A percentile compares a stretch with the other conserved stretches of the same genome.
phyloP scores from a whole-genome alignment of 1,284 basidiomycete species.

The Mycocalia duriaeana region DNA sequence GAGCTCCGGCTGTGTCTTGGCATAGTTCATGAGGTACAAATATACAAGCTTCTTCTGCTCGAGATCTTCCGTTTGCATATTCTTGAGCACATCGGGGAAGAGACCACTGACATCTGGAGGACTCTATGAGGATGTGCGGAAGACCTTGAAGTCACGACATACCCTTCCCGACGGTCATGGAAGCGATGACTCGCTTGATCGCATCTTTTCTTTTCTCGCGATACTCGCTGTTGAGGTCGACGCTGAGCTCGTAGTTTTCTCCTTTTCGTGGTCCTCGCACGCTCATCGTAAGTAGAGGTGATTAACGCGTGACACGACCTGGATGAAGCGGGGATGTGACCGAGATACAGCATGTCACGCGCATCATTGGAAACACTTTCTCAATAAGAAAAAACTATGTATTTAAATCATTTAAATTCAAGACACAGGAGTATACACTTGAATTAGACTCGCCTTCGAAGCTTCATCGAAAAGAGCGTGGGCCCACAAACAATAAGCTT shows the following conservation, averaged over 20 bases:
- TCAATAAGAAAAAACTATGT: too few species aligned
- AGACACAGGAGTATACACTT: too few species aligned
- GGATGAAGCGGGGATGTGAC: too few species aligned
- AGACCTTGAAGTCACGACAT: slow-evolving; percentile 15
- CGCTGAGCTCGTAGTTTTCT: slow-evolving; percentile 92
- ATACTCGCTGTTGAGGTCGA: slow-evolving; percentile 95
- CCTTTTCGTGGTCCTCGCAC: slow-evolving; percentile 70
- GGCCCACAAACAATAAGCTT: too few species aligned
- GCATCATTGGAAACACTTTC: too few species aligned
- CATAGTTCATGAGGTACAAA: slow-evolving; percentile 98
- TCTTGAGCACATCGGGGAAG: slow-evolving; percentile 98
- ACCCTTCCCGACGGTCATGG: slow-evolving; percentile 95
- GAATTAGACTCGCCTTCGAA: too few species aligned
- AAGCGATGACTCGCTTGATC: slow-evolving; percentile 94
- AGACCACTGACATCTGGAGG: slow-evolving; percentile 83
- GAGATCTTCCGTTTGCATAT: slow-evolving; percentile 94
- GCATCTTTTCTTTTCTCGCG: slow-evolving; percentile 95
- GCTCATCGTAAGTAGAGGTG: slow-evolving; percentile 38
- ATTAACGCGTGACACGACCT: background rate
- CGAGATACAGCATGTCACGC: too few species aligned
- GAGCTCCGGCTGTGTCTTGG: slow-evolving; percentile 94
- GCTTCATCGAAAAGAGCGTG: too few species aligned
- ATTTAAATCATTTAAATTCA: too few species aligned
- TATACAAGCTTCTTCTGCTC: slow-evolving; percentile 98
- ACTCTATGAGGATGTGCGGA: slow-evolving; percentile 3